Evolutionary conservation across 768 basidiomycete species (phyloP).

Genomic region (Amanita thiersii): DNA sequence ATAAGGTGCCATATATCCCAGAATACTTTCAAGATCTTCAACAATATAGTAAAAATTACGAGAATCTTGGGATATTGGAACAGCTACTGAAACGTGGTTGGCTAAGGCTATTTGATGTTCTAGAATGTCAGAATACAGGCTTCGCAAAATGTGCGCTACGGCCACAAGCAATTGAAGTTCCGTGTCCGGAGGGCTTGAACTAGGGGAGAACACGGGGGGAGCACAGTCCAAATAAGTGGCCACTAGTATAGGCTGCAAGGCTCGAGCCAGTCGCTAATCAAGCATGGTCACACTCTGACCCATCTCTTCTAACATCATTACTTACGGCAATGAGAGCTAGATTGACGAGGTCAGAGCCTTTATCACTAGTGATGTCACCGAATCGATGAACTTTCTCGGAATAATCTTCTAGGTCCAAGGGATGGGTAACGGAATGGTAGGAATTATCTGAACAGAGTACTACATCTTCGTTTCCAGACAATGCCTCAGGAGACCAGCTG

Average conservation of each 20-base stretch:
- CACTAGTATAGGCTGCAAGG: conserved; percentile 71
- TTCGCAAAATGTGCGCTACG: conserved; percentile 47
- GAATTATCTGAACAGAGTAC: conserved; percentile 24
- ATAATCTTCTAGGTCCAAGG: conserved; percentile 13
- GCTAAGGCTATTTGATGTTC: conserved; percentile 17
- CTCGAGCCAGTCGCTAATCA: conserved; percentile 55
- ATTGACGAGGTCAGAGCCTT: neutral
- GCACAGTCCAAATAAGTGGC: conserved; percentile 86
- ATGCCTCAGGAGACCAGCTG: conserved; percentile 27
- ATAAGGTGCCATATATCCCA: conserved; percentile 72
- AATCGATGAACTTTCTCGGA: conserved; percentile 21
- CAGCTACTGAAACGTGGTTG: conserved; percentile 1
- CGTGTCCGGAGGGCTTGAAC: conserved; percentile 45
- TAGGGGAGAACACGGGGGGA: conserved; percentile 72
- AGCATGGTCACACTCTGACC: conserved; percentile 2
- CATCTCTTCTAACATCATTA: neutral
- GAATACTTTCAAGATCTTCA: conserved; percentile 47
- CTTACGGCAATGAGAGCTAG: conserved; percentile 9
- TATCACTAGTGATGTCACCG: neutral
- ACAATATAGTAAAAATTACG: conserved; percentile 18
- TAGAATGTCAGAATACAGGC: conserved; percentile 51
- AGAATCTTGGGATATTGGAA: conserved; percentile 4
- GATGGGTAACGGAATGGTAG: neutral
- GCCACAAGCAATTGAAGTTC: conserved; percentile 55
- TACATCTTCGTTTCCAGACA: conserved; percentile 25